Base-by-base conservation (phyloP, 2,329 filamentous ascomycete genomes). In the Botryosphaeria dothidea region DNA sequence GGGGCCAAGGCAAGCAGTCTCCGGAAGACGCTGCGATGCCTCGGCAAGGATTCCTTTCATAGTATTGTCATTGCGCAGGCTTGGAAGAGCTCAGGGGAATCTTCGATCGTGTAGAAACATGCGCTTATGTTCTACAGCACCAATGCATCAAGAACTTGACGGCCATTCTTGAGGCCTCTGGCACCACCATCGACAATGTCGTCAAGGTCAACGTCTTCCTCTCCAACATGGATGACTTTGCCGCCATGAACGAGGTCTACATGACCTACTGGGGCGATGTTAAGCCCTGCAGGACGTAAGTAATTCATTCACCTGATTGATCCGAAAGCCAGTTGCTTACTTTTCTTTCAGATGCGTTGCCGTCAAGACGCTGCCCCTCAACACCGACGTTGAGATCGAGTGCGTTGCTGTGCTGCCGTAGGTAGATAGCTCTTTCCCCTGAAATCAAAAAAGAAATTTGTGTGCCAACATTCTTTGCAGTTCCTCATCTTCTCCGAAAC, bases 121-220 rank as follows among this genome's bases (percentile, higher is more conserved):
- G 13, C 23, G 49, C 61, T 63, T n/a, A 63, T 36, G n/a, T 23
- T 1, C n/a, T 19, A 6, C 38, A 64, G 62, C 62, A 64, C 45
- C 62, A 54, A 31, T 56, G 51, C 31, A 64, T 64, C 51, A 43
- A 64, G 43, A 64, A 64, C 62, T 38, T 64, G 17, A 38, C 51
- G 19, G 62, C 62, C 17, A 64, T 73, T 15, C 69, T 73, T 29
- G 70, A 73, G 52, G 68, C 70, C 29, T 70, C 70, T 1, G 71
- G 71, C 7, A 72, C 71, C 8, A 71, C 69, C 3, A 67, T 73
- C 11, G 70, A 73, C 49, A 68, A 73, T 51, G 71, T 74, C n/a
- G 71, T 74, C 66, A 74, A 73, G 64, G 72, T 73, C 67, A 74
- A 73, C 54, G 71, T 73, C 27, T 73, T 71, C 62, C 67, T 73